Percentiles rank a stretch among this genome's conserved stretches.
Evolutionary conservation across 2,329 filamentous ascomycete species (phyloP).

Genomic region (Trichoderma atroviride): DNA sequence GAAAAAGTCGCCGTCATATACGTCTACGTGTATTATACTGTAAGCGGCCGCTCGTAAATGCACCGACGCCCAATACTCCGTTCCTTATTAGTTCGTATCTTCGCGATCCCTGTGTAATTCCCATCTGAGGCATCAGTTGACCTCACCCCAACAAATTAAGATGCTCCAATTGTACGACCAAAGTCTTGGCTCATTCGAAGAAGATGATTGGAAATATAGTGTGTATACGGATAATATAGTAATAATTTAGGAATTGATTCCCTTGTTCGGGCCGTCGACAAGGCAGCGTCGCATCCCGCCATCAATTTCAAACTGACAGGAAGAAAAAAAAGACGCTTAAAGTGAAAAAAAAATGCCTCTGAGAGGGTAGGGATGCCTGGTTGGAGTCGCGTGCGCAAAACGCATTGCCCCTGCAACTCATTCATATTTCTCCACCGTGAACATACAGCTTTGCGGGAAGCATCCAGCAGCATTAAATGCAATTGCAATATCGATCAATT

Average conservation of each 20-base stretch:
- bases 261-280: constrained; percentile 15
- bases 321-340: background rate
- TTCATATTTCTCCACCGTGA: background rate
- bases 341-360: background rate
- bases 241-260: background rate
- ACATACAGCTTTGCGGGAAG: background rate
- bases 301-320: background rate
- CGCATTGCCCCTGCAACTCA: background rate
- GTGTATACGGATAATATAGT: background rate
- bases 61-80: background rate
- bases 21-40: background rate
- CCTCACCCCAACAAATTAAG: background rate
- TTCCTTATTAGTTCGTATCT: background rate
- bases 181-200: background rate
- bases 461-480: background rate
- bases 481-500: background rate
- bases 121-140: background rate
- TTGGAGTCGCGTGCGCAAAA: constrained; percentile 9
- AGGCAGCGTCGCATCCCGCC: constrained; percentile 6
- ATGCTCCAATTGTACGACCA: background rate
- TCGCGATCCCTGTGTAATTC: background rate
- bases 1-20: background rate
- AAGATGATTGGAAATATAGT: background rate
- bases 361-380: background rate
- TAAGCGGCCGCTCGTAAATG: background rate